These are phyloP conservation scores for Cutaneotrichosporon sp. DNA, from an alignment of 1,284 basidiomycete species.

Conservation along the genomic window DNA sequence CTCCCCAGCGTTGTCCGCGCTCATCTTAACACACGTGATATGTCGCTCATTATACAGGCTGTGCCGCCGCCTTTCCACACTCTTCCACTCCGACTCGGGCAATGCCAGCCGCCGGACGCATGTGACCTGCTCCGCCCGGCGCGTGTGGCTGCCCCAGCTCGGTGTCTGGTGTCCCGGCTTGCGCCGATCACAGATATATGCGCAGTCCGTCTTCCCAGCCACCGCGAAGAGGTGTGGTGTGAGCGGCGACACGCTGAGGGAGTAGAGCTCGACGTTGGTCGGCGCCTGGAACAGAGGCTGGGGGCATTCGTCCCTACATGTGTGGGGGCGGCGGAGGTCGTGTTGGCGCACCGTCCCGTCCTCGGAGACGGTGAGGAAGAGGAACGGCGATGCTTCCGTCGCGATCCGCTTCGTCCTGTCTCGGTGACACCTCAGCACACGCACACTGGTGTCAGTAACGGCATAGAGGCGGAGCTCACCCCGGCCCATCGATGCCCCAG, in stretches of 20 bases:
- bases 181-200: constrained; percentile 82
- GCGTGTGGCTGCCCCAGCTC: constrained; percentile 64
- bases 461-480: constrained; percentile 23
- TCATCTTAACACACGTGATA: constrained; percentile 75
- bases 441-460: constrained; percentile 32
- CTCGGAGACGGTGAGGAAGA: constrained; percentile 79
- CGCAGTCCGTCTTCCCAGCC: constrained; percentile 55
- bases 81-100: constrained; percentile 40
- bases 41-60: constrained; percentile 54
- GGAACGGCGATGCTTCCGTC: constrained; percentile 72
- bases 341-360: constrained; percentile 77
- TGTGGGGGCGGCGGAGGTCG: constrained; percentile 61
- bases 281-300: constrained; percentile 43
- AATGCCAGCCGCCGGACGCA: constrained; percentile 82
- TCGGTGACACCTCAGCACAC: constrained; percentile 63
- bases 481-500: constrained; percentile 31
- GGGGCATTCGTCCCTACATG: constrained; percentile 41
- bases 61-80: constrained; percentile 15
- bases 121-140: constrained; percentile 52
- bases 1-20: constrained; percentile 69
- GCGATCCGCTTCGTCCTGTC: constrained; percentile 69
- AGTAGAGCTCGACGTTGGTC: constrained; percentile 48
- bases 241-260: constrained; percentile 48
- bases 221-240: constrained; percentile 53
- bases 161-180: constrained; percentile 62